phyloP scores from a whole-genome alignment of 257 asterid genomes.

The Ilex aquifolium region DNA sequence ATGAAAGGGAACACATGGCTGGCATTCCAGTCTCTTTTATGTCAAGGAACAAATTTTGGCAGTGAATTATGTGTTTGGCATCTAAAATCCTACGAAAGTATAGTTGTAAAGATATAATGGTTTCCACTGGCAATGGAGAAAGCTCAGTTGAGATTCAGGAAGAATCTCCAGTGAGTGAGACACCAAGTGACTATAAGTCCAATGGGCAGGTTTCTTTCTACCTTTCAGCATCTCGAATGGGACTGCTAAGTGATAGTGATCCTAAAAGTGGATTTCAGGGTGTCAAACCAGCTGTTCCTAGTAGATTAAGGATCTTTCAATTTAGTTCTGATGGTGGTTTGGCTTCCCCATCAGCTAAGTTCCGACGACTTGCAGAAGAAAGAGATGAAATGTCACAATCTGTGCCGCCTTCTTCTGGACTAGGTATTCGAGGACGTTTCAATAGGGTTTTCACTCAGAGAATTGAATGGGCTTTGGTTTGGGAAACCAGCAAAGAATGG shows the following conservation, averaged over 20 bases:
- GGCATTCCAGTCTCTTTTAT: neutral
- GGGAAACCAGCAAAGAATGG: neutral
- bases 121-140: neutral
- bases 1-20: neutral
- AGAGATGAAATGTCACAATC: neutral
- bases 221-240: neutral
- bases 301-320: too few relatives aligned
- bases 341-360: too few relatives aligned
- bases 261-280: neutral
- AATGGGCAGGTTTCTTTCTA: neutral
- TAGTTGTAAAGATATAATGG: neutral
- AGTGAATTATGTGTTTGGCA: neutral
- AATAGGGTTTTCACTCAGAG: neutral
- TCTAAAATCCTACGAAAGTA: neutral
- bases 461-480: neutral
- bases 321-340: too few relatives aligned
- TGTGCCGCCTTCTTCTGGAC: neutral
- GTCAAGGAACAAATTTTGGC: neutral
- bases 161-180: neutral
- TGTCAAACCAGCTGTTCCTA: too few relatives aligned
- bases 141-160: too few relatives aligned
- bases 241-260: neutral
- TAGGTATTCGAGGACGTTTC: neutral
- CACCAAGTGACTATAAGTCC: neutral
- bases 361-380: too few relatives aligned